Evolutionary conservation across 225 moss, liverwort and hornwort genomes (phyloP), one percentile per base, ranked within the genome.

Genomic region (Sphagnum contortum): DNA sequence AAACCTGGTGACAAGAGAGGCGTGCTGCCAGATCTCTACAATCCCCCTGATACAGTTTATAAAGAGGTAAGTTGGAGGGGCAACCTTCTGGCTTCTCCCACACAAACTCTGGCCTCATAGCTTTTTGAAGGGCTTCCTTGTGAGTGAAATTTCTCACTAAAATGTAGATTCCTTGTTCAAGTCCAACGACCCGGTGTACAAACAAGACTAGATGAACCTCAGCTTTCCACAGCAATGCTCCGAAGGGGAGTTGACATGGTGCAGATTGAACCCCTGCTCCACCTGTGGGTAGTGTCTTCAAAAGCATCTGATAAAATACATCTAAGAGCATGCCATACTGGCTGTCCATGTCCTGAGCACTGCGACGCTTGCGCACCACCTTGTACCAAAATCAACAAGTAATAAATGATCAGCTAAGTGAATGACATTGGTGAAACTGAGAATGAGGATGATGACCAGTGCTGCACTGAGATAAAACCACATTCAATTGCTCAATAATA

Each of bases 341-440:
- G 29, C 79, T 76, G 62, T 89, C 87, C 87, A 92, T 89, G 73
- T 87, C 85, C 78, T 87, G 77, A 66, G 89, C 92, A 69, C 89
- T 92, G 50, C 92, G 81, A 49, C 92, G 85, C 75, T 77, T 87
- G 61, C 85, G 80, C 62, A 89, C 80, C 60, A 92, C 89, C 76
- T 92, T 74, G 11, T 9, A 52, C 0, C 52, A 29, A 29, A 29
- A 29, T 29, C 29, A 29, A 29, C 29, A 29, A 29, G 29, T 29
- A 29, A 29, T 1, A 29, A 29, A 29, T 29, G 29, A 29, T 29
- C 29, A 29, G 29, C 29, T 29, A 29, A 29, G 29, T 29, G 1
- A 0, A 29, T 29, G 29, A 29, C 29, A 29, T 1, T 29, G 29
- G 29, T 29, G 29, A 29, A 29, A 29, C 29, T 29, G 29, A 29